Conservation (phyloP, 2,329 filamentous ascomycete species). For the Fusarium pilosicola region DNA sequence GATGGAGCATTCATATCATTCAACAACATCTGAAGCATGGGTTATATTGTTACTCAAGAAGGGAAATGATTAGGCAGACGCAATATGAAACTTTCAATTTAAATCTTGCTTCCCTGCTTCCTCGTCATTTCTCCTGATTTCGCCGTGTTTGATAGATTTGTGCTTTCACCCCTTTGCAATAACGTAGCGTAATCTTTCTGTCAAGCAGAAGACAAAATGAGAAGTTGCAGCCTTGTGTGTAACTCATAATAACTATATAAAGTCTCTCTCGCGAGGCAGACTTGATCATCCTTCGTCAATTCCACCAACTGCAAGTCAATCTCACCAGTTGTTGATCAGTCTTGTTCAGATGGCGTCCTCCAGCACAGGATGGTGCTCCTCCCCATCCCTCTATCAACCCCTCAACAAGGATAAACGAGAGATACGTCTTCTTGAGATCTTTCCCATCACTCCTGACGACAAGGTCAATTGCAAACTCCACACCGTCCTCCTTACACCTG, state of each 20-base stretch:
- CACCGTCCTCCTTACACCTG: neutral
- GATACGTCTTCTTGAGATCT: neutral
- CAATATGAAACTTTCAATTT: fast-evolving
- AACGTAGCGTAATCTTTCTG: neutral
- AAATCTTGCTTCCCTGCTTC: neutral
- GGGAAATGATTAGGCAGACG: neutral
- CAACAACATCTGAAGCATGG: neutral
- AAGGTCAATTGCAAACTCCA: neutral
- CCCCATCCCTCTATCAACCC: neutral
- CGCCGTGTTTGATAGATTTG: neutral
- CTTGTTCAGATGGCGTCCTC: neutral
- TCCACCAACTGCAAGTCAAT: neutral
- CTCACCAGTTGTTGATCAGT: too few species aligned
- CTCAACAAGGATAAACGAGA: neutral
- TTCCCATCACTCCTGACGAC: neutral
- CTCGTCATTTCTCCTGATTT: too few species aligned
- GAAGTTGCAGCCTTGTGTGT: neutral
- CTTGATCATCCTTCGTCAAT: fast-evolving
- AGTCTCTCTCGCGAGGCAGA: neutral
- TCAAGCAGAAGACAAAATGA: neutral
- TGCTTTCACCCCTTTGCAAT: neutral
- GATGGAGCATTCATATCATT: neutral
- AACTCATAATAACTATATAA: fast-evolving
- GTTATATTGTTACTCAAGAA: neutral
- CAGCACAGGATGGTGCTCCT: neutral